Conservation (phyloP, 2,329 filamentous ascomycete species). For the Metarhizium brunneum region DNA sequence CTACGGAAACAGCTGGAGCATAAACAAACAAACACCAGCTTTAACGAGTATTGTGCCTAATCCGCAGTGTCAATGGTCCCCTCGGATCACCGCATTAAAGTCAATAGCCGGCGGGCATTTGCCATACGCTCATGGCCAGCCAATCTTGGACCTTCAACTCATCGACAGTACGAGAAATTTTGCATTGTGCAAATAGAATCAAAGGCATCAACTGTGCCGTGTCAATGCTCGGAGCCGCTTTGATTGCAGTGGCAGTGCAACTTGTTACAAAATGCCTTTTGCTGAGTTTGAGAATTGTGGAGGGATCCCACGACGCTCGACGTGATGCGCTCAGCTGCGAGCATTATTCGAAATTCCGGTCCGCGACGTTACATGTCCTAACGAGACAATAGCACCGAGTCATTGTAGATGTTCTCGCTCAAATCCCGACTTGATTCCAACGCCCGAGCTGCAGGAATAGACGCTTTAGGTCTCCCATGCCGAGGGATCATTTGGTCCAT, state of each 20-base stretch:
- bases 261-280: neutral
- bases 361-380: neutral
- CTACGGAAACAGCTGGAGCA: too few species aligned
- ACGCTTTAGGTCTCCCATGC: neutral
- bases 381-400: neutral
- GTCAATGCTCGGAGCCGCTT: neutral
- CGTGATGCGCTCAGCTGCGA: too few species aligned
- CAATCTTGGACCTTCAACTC: too few species aligned
- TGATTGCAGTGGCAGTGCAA: neutral
- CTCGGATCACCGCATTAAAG: too few species aligned
- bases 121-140: too few species aligned
- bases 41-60: too few species aligned
- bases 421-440: neutral
- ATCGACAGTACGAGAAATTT: too few species aligned
- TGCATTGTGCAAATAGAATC: too few species aligned
- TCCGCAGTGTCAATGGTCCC: too few species aligned
- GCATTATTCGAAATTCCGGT: neutral
- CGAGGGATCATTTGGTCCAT: neutral
- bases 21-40: too few species aligned
- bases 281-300: neutral
- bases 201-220: too few species aligned
- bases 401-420: neutral
- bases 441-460: neutral
- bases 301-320: neutral
- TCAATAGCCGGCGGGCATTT: too few species aligned